These are phyloP conservation scores for Sphagnum tenellum DNA, from an alignment of 225 moss, liverwort and hornwort genomes.

Conservation along the genomic window DNA sequence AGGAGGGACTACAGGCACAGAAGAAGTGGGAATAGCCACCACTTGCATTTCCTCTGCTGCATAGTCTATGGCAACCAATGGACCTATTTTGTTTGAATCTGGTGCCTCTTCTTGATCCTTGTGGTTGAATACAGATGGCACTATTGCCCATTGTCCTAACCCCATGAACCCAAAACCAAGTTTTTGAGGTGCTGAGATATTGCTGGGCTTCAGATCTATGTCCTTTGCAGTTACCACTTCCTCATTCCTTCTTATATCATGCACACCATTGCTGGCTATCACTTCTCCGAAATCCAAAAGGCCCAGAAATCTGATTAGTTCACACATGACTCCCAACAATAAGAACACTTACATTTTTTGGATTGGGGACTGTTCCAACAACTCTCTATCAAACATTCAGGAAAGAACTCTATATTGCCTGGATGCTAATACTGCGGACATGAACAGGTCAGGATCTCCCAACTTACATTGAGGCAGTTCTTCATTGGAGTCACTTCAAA, in stretches of 20 bases:
- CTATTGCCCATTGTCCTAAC: constrained; percentile 63
- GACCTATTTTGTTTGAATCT: constrained; percentile 61
- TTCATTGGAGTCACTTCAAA: constrained; percentile 75
- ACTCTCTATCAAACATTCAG: too few species aligned
- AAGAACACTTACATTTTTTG: too few species aligned
- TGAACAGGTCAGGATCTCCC: too few species aligned
- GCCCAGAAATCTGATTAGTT: too few species aligned
- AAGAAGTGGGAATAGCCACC: constrained; percentile 43
- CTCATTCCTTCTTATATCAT: constrained; percentile 23
- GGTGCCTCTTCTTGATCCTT: constrained; percentile 84
- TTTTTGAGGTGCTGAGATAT: constrained; percentile 81
- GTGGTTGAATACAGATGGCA: constrained; percentile 76
- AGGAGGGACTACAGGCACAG: constrained; percentile 33
- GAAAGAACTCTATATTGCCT: too few species aligned
- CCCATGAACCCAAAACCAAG: constrained; percentile 93
- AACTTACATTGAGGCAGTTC: constrained; percentile 55
- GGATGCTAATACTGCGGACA: too few species aligned
- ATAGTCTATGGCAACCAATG: constrained; percentile 83
- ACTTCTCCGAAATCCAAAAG: constrained; percentile 5
- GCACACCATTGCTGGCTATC: constrained; percentile 55
- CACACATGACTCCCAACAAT: too few species aligned
- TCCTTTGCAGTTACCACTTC: constrained; percentile 24
- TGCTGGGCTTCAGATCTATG: constrained; percentile 57
- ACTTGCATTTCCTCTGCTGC: constrained; percentile 96
- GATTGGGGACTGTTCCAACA: too few species aligned